Conservation (phyloP, 441 rosid species). For the Viola pubescens region DNA sequence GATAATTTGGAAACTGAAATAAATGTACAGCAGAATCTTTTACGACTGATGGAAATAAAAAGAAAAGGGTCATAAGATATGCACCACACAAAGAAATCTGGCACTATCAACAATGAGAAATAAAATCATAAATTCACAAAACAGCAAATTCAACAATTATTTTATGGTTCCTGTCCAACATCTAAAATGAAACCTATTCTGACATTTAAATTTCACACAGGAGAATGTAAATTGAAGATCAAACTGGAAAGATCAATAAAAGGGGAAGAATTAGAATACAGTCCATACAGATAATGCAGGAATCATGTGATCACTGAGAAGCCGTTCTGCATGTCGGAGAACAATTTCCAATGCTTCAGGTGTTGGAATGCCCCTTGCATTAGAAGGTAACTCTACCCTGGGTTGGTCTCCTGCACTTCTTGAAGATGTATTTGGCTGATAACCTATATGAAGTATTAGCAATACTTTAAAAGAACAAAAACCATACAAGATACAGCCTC, state of each 20-base stretch:
- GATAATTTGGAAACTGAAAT: no score
- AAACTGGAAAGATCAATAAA: not conserved
- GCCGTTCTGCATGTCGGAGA: conserved; percentile 57
- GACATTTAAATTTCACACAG: no score
- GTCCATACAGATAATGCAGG: conserved; percentile 61
- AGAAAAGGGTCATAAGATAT: no score
- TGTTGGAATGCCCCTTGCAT: conserved; percentile 47
- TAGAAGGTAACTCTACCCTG: conserved; percentile 46
- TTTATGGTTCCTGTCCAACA: no score
- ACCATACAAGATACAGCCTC: conserved; percentile 7
- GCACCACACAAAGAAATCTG: no score
- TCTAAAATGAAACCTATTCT: no score
- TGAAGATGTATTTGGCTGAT: conserved; percentile 41
- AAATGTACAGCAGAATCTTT: no score
- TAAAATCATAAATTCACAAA: no score
- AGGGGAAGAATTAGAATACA: conserved; percentile 8
- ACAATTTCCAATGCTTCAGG: conserved; percentile 62
- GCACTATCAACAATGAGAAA: no score
- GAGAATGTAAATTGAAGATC: not conserved
- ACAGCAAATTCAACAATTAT: no score
- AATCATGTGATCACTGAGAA: conserved; percentile 47
- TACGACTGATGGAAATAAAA: no score
- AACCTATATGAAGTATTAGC: conserved; percentile 39
- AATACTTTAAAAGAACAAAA: conserved; percentile 14
- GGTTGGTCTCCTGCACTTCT: conserved; percentile 29